These are phyloP conservation scores for Trichoderma sp. DNA, from an alignment of 2,329 filamentous ascomycete species.

Conservation along the genomic window DNA sequence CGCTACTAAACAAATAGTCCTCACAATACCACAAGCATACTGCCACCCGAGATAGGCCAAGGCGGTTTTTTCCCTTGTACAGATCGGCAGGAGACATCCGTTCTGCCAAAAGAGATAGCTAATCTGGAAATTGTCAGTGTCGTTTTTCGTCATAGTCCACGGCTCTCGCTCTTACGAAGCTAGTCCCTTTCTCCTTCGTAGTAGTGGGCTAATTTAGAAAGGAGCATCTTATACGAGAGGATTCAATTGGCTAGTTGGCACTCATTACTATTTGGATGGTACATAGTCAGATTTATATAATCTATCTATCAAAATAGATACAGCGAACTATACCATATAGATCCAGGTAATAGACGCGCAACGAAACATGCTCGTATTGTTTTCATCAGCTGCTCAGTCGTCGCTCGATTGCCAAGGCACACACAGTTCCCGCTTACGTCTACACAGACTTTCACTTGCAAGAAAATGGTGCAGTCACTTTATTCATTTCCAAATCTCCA, in stretches of 20 bases:
- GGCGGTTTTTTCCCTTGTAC: not conserved
- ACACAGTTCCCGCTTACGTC: not conserved
- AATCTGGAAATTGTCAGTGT: not conserved
- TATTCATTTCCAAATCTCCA: slow-evolving; percentile 5
- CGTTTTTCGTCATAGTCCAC: not conserved
- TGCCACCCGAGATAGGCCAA: not conserved
- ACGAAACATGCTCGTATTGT: not conserved
- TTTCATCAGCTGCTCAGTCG: not conserved
- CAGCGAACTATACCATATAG: not conserved
- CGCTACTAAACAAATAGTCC: not conserved
- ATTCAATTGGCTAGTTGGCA: not conserved
- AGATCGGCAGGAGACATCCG: not conserved
- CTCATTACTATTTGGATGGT: not conserved
- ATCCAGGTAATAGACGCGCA: not conserved
- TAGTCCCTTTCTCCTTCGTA: not conserved
- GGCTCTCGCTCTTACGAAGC: not conserved
- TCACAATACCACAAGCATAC: not conserved
- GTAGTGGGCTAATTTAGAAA: not conserved
- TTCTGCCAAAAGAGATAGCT: not conserved
- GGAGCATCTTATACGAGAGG: not conserved
- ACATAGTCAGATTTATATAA: not conserved
- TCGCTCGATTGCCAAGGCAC: not conserved
- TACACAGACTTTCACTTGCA: not conserved
- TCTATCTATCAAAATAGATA: not conserved
- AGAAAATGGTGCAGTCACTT: not conserved